Percentiles rank a stretch among this genome's conserved stretches.
Conservation (phyloP, 345 rosid genomes). For the Eucalyptus tenuipes region DNA sequence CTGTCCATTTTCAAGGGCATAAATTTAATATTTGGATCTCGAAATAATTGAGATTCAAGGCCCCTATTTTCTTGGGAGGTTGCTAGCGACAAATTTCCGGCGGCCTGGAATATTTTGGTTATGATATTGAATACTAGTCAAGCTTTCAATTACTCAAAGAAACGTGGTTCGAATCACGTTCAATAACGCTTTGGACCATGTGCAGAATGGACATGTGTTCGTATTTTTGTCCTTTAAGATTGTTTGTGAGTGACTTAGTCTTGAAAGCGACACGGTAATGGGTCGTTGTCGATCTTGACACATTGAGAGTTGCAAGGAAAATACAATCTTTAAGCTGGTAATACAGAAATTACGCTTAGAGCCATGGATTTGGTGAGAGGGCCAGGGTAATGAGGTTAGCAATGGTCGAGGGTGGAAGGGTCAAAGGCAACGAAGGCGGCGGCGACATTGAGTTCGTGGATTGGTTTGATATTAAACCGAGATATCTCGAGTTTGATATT, state of each 20-base stretch:
- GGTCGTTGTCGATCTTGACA: not conserved
- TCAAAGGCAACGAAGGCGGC: not conserved
- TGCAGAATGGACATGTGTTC: not conserved
- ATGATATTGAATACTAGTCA: not conserved
- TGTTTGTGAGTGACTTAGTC: not conserved
- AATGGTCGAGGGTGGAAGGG: not conserved
- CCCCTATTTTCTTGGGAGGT: not conserved
- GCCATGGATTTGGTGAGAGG: not conserved
- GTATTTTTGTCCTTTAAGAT: not conserved
- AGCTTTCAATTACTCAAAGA: not conserved
- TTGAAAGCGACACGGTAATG: not conserved
- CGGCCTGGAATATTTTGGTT: not conserved
- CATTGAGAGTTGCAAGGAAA: not conserved
- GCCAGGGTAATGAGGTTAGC: not conserved
- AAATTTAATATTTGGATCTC: not conserved
- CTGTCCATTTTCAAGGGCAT: not conserved
- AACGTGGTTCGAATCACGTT: not conserved
- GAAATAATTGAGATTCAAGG: not conserved
- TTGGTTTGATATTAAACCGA: too few relatives aligned
- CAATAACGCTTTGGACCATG: not conserved
- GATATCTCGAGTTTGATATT: not conserved
- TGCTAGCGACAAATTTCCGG: not conserved
- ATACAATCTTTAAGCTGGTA: not conserved
- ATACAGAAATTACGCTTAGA: not conserved
- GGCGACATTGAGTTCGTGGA: not conserved